Base-by-base conservation (phyloP, 805 yeast genomes). In the Saturnispora galanensis region DNA sequence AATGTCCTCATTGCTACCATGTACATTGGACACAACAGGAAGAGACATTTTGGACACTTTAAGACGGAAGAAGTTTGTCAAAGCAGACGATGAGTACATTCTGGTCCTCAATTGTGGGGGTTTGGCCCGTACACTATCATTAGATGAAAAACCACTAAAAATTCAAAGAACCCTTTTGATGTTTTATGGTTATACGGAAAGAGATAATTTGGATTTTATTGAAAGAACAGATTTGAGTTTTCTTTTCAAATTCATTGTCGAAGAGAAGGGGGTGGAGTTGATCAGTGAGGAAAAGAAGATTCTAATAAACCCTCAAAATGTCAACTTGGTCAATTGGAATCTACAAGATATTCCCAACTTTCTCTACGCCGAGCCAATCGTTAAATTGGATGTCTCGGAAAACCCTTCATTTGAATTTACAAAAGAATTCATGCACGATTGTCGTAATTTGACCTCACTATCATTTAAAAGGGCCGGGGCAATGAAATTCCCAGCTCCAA, bases 351-450 rank as follows among this genome's bases (percentile, higher is more conserved):
- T 90, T 7, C 97, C 97, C 0, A 82, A 86, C 44, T 72, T 83
- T 28, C 76, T 89, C 50, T 87, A 82, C 58, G 84, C 95, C 0
- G 74, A 81, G 45, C 90, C 85, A 50, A 86, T 89, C 47, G 84
- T 83, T 53, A 72, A 80, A 49, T 68, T 89, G 49, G 90, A 89
- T 60, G 86, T 87, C 8, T 83, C 94, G 2, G 77, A 82, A 50
- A 89, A 89, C 58, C 95, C 96, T 4, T 83, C 94, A 13, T 81
- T 90, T 43, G 77, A 79, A 47, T 67, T 89, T 31, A 95, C 97
- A 0, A 65, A 77, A 45, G 96, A 88, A 57, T 89, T 89, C 58
- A 79, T 89, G 55, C 95, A 87, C 58, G 76, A 66, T 18, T 85
- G 95, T 52, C 73, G 77, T 35, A 84, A 84, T 55, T 68, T 88